Conservation (phyloP, 768 basidiomycete genomes). For the Calocera cornea region DNA sequence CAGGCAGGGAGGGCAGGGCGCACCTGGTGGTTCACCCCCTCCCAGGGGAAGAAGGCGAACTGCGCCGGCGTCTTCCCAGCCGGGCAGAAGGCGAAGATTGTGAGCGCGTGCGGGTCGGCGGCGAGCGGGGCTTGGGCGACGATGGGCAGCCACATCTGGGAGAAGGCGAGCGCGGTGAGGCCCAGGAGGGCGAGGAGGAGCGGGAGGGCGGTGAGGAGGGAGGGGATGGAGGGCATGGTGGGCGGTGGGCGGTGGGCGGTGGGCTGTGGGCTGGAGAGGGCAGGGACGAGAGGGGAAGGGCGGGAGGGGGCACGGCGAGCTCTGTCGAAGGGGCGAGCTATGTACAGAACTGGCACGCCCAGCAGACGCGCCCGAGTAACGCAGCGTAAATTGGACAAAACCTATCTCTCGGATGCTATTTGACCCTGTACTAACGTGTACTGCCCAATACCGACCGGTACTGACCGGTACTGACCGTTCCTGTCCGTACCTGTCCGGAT, state of each 20-base stretch:
- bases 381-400: too few species aligned
- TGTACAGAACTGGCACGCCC: too few species aligned
- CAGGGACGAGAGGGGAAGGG: too few species aligned
- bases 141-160: neutral
- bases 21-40: neutral
- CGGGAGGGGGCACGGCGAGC: too few species aligned
- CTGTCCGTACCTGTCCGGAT: too few species aligned
- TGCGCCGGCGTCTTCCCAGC: neutral
- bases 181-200: neutral
- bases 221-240: neutral
- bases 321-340: too few species aligned
- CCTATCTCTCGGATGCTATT: too few species aligned
- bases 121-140: neutral
- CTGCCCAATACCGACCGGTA: too few species aligned
- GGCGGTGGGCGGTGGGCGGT: neutral
- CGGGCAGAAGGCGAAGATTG: neutral
- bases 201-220: neutral
- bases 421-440: too few species aligned
- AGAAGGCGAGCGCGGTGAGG: neutral
- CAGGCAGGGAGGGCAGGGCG: neutral
- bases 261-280: neutral
- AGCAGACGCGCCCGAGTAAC: too few species aligned
- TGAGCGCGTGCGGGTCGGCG: neutral
- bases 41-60: neutral
- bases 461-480: too few species aligned